phyloP scores from a whole-genome alignment of 768 basidiomycete genomes.

The Leccinum arenicola region DNA sequence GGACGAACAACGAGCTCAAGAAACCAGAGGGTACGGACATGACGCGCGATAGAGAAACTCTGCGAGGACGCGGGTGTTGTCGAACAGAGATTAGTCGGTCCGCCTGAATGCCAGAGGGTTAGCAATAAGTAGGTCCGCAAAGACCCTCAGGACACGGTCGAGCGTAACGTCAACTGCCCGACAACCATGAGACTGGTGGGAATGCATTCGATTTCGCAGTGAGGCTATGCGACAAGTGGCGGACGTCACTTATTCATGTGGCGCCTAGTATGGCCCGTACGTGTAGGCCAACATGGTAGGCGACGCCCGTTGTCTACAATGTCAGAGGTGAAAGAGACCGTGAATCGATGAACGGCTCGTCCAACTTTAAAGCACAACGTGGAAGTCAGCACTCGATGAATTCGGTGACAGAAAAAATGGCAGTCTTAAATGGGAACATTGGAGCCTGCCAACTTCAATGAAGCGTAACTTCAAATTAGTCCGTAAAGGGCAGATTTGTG shows the following conservation, averaged over 20 bases:
- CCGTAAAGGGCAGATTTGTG: too few relatives aligned
- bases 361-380: too few relatives aligned
- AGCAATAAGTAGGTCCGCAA: background rate
- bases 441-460: too few relatives aligned
- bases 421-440: too few relatives aligned
- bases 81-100: background rate
- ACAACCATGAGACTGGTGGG: background rate
- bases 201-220: background rate
- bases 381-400: too few relatives aligned
- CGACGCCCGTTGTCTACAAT: background rate
- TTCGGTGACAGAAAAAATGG: too few relatives aligned
- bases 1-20: background rate
- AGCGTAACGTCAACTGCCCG: background rate
- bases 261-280: too few relatives aligned
- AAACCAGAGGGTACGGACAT: background rate
- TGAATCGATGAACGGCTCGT: too few relatives aligned
- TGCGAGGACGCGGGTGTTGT: background rate
- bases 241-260: background rate
- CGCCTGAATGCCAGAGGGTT: background rate
- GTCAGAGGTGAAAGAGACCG: too few relatives aligned
- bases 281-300: too few relatives aligned
- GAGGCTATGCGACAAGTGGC: background rate
- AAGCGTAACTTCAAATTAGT: too few relatives aligned
- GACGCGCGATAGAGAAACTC: background rate
- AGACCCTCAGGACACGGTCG: background rate